A percentile compares a stretch with the other conserved stretches of the same genome.
Conservation (phyloP, 2,329 filamentous ascomycete species). For the Aspergillus sp. region DNA sequence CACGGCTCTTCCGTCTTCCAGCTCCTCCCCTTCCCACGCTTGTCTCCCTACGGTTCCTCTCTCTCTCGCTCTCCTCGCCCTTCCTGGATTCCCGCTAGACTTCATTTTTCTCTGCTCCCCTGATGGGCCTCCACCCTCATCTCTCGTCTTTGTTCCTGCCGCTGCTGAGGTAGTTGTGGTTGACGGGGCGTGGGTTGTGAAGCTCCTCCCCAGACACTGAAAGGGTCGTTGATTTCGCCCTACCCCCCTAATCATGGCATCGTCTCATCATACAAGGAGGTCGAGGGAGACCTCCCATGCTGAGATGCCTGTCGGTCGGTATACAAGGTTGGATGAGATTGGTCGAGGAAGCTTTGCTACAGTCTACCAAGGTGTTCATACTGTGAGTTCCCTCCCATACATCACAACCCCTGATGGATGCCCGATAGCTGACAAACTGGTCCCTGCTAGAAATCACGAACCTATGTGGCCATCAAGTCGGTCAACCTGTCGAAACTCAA, state of each 20-base stretch:
- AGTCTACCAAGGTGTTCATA: conserved; percentile 82
- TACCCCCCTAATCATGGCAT: conserved; percentile 37
- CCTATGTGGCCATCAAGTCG: conserved; percentile 91
- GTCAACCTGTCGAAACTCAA: conserved; percentile 88
- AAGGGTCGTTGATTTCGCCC: conserved; percentile 8
- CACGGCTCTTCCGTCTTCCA: conserved; percentile 10
- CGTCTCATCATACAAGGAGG: conserved; percentile 38
- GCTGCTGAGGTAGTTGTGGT: conserved; percentile 34
- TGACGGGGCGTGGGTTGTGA: conserved; percentile 21
- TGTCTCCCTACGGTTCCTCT: conserved; percentile 10
- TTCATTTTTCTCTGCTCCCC: conserved; percentile 15
- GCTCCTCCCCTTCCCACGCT: conserved; percentile 4
- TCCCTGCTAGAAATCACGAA: conserved; percentile 62
- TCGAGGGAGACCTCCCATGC: conserved; percentile 28
- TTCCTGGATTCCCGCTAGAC: conserved; percentile 9
- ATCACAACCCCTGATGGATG: not conserved
- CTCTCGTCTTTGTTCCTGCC: conserved; percentile 16
- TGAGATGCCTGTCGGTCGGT: conserved; percentile 62
- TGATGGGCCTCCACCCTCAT: conserved; percentile 29
- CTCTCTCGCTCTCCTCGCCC: conserved; percentile 1
- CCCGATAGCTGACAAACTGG: conserved; percentile 8
- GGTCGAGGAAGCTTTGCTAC: conserved; percentile 97
- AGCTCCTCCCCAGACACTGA: conserved; percentile 12
- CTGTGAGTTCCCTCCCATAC: conserved; percentile 52
- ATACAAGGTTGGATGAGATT: conserved; percentile 80